Conservation (phyloP, 495 filamentous ascomycete species). For the Hypoxylon crocopeplum region DNA sequence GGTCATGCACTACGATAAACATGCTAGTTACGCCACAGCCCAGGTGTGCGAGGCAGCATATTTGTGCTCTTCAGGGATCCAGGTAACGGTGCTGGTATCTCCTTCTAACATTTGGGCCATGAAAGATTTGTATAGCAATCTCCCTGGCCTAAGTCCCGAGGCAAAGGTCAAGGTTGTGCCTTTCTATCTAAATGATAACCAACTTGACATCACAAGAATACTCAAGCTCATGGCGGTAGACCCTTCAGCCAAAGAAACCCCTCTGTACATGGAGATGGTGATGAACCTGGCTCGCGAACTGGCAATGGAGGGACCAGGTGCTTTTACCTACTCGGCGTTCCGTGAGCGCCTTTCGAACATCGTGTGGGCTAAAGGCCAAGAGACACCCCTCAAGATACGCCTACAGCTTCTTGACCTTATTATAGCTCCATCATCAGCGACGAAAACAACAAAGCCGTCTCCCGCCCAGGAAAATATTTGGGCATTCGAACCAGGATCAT, state of each 20-base stretch:
- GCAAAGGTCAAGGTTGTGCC: conserved; percentile 50
- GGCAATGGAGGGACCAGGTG: conserved; percentile 33
- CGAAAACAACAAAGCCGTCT: conserved; percentile 8
- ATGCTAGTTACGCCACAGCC: conserved; percentile 45
- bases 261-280: conserved; percentile 62
- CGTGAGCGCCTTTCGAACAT: conserved; percentile 33
- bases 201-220: conserved; percentile 59
- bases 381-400: conserved; percentile 48
- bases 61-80: conserved; percentile 52
- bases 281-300: conserved; percentile 55
- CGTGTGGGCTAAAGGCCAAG: conserved; percentile 39
- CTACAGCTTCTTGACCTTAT: conserved; percentile 52
- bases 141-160: conserved; percentile 41
- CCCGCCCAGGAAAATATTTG: conserved; percentile 4
- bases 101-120: conserved; percentile 52
- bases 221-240: conserved; percentile 63
- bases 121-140: conserved; percentile 25
- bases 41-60: conserved; percentile 65
- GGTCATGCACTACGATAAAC: conserved; percentile 63
- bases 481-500: conserved; percentile 46
- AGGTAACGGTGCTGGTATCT: conserved; percentile 61
- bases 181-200: conserved; percentile 53
- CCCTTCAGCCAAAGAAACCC: conserved; percentile 40
- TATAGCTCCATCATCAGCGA: conserved; percentile 28
- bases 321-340: conserved; percentile 55